These are phyloP conservation scores for Oryza longistaminata DNA, from an alignment of 176 grass and related monocot genomes.

Conservation along the genomic window DNA sequence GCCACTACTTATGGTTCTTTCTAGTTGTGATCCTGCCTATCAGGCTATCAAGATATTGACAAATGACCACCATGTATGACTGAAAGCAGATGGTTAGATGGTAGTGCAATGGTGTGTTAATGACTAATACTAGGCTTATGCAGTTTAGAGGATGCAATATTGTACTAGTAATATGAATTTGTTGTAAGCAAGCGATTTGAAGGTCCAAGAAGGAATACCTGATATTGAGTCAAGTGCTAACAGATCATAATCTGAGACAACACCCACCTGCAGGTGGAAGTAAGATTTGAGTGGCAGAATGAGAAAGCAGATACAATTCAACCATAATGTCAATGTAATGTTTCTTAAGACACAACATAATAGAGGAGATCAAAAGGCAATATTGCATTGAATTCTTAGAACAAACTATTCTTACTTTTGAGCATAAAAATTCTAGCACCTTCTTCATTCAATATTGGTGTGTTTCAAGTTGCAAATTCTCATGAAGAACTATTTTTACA, in stretches of 20 bases:
- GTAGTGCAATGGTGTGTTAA: background rate
- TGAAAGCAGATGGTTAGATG: background rate
- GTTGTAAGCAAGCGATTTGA: constrained; percentile 17
- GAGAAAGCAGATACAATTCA: too few species aligned
- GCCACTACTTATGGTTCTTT: background rate
- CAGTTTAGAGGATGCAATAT: background rate
- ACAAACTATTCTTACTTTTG: background rate
- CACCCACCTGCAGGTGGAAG: constrained; percentile 72
- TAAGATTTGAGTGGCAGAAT: too few species aligned
- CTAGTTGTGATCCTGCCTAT: background rate
- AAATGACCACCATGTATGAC: background rate
- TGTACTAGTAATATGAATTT: background rate
- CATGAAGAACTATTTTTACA: constrained; percentile 35
- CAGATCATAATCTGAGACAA: constrained; percentile 97
- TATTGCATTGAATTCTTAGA: too few species aligned
- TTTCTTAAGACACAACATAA: too few species aligned
- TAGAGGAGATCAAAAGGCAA: too few species aligned
- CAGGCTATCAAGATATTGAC: background rate
- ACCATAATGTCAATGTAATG: too few species aligned
- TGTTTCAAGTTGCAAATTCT: constrained; percentile 7
- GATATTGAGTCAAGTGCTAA: constrained; percentile 87
- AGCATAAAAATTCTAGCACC: background rate
- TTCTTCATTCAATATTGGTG: background rate
- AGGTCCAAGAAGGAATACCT: constrained; percentile 50
- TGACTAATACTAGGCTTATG: background rate